phyloP scores from a whole-genome alignment of 1,284 basidiomycete genomes.

The Fomitopsis palustris region DNA sequence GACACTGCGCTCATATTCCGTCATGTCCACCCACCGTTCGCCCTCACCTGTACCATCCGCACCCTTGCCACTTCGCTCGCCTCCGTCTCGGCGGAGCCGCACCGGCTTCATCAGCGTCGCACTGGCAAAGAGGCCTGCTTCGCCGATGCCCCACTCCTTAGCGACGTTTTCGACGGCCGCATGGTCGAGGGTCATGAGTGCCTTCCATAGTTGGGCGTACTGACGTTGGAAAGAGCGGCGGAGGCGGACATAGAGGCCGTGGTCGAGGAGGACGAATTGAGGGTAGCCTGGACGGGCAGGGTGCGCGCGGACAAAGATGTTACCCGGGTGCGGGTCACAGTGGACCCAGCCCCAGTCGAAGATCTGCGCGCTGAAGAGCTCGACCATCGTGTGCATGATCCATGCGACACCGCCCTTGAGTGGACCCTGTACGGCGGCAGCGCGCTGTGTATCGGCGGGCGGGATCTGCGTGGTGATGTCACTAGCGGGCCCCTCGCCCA shows the following conservation, averaged over 20 bases:
- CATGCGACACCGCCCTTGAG: constrained; percentile 64
- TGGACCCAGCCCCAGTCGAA: constrained; percentile 89
- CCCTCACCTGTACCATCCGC: background rate
- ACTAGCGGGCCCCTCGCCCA: constrained; percentile 43
- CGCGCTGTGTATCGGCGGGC: constrained; percentile 9
- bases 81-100: constrained; percentile 30
- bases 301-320: constrained; percentile 78
- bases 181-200: constrained; percentile 71
- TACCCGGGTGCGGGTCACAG: constrained; percentile 77
- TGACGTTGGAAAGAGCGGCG: constrained; percentile 63
- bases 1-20: constrained; percentile 62
- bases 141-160: constrained; percentile 74
- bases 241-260: constrained; percentile 80
- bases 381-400: constrained; percentile 78
- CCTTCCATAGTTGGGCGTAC: constrained; percentile 80
- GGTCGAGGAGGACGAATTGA: constrained; percentile 86
- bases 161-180: constrained; percentile 43
- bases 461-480: background rate
- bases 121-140: constrained; percentile 75
- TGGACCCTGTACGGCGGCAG: constrained; percentile 22
- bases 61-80: constrained; percentile 26
- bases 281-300: constrained; percentile 57
- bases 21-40: constrained; percentile 24
- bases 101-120: constrained; percentile 66
- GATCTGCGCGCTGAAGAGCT: constrained; percentile 80